Conservation (phyloP, 257 asterid genomes). For the Ajuga chamaepitys region DNA sequence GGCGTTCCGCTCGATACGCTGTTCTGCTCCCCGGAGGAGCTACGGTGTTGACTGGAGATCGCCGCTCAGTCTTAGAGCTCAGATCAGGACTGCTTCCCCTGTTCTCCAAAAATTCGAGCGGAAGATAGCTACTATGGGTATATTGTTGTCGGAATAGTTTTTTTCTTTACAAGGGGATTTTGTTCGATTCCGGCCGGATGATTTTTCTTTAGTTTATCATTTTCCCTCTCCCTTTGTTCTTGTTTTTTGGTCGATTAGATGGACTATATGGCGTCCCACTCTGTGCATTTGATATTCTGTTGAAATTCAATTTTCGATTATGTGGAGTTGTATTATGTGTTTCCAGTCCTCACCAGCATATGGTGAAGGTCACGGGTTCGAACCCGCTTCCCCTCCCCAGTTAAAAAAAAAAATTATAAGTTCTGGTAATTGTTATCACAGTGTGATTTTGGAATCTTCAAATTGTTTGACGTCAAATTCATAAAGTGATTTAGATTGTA, state of each 20-base stretch:
- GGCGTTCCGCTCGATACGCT: conserved; percentile 30
- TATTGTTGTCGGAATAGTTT: not conserved
- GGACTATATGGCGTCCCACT: too few relatives aligned
- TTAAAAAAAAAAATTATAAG: too few relatives aligned
- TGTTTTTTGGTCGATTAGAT: not conserved
- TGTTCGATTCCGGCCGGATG: not conserved
- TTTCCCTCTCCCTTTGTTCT: not conserved
- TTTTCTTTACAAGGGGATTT: not conserved
- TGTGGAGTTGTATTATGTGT: not conserved
- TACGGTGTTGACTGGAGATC: conserved; percentile 43
- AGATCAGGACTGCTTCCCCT: conserved; percentile 46
- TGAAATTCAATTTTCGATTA: too few relatives aligned
- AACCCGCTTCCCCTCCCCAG: too few relatives aligned
- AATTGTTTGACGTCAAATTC: not conserved
- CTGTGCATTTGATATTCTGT: too few relatives aligned
- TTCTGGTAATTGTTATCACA: not conserved
- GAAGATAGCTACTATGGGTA: conserved; percentile 71
- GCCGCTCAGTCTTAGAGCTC: conserved; percentile 49
- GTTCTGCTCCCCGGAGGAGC: conserved; percentile 38
- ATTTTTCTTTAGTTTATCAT: not conserved
- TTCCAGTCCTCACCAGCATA: not conserved
- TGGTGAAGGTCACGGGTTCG: too few relatives aligned
- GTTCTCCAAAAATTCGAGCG: conserved; percentile 27
- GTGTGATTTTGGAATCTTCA: not conserved
- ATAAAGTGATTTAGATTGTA: not conserved